Base-by-base conservation (phyloP, 768 basidiomycete species). In the Russula ochroleuca region DNA sequence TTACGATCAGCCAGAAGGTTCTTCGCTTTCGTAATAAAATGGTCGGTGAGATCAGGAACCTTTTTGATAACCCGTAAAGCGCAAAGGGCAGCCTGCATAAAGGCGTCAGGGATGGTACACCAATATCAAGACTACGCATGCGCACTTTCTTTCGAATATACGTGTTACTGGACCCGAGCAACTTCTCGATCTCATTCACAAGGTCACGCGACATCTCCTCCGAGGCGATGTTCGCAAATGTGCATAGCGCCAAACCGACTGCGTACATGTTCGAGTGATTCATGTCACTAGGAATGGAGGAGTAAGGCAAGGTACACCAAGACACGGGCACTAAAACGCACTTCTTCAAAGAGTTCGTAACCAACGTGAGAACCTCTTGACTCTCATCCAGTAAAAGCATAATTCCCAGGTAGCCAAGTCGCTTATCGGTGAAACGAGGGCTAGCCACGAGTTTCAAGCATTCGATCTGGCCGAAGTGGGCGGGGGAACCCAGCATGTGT, bases 181-280 rank as follows among this genome's bases (percentile, higher is more conserved):
- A 80, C 76, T 98, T 98, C 78, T 98, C 95, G 68, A 99, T 91
- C 78, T 98, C 97, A 71, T 98, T 96, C 59, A 90, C 91, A 68
- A 99, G 80, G 80, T 99, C 97, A 67, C 97, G 86, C 33, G 96
- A 94, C 97, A 99, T 99, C 76, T 99, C 97, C 75, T 99, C 97
- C 21, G 94, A 97, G 11, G 97, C 94, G 69, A 98, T 98, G 72
- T 98, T 98, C 63, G 96, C 97, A 72, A 99, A 98, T 0, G 97
- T 98, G 71, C 94, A 98, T 40, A 99, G 84, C 2, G 94, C 96
- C 61, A 99, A 83, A 7, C 97, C 97, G 28, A 98, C 97, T 4
- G 91, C 92, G 74, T 98, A 98, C 92, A 97, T 97, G 76, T 98
- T 98, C 1, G 95, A 88, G 74, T 98, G 95, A 75, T 98, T 98